Evolutionary conservation across 2,329 filamentous ascomycete species (phyloP), one percentile per base, ranked within the genome.

Genomic region (Cadophora sp.): DNA sequence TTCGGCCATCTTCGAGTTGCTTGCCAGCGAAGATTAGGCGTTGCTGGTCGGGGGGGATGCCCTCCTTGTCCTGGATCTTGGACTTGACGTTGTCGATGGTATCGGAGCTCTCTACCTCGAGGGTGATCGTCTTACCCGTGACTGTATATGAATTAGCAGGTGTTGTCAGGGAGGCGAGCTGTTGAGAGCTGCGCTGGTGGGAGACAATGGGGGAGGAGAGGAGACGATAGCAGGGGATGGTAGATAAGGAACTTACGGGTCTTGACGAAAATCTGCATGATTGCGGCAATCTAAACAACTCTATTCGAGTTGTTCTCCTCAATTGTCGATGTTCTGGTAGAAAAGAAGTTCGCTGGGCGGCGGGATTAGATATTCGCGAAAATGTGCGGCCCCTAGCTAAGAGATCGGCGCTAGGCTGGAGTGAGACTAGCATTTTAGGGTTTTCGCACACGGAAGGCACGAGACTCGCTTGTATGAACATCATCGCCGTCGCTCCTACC

Each of bases 51-150:
- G 96, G 95, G 81, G 96, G 96, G 76, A 99, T 99, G 77, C 96
- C 95, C 88, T 99, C 96, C 92, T 98, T 99, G 90, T 98, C 96
- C 93, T 90, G 85, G 78, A 89, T 89, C 90, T 99, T 98, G 87
- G 92, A 93, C 91, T 98, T 98, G 87, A 99, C 96, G 91, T 98
- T 98, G 90, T 98, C 96, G 85, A 99, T 98, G 81, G 95, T 98
- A 86, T 99, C 96, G 81, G 91, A 95, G 79, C 94, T 97, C 91
- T 98, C 96, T 86, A 98, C 96, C 94, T 99, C 96, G 79, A 99
- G 94, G 91, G 96, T 98, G 91, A 98, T 98, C 82, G 96, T 98
- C 92, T 98, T 98, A 81, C 96, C 96, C 92, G 96, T 98, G 79
- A 69, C 62, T 66, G 45, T 18, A 22, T 30, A 55, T 36, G 20